Percentiles rank a stretch among this genome's conserved stretches.
Evolutionary conservation across 2,329 filamentous ascomycete species (phyloP).

Genomic region (Tolypocladium endophyticum): DNA sequence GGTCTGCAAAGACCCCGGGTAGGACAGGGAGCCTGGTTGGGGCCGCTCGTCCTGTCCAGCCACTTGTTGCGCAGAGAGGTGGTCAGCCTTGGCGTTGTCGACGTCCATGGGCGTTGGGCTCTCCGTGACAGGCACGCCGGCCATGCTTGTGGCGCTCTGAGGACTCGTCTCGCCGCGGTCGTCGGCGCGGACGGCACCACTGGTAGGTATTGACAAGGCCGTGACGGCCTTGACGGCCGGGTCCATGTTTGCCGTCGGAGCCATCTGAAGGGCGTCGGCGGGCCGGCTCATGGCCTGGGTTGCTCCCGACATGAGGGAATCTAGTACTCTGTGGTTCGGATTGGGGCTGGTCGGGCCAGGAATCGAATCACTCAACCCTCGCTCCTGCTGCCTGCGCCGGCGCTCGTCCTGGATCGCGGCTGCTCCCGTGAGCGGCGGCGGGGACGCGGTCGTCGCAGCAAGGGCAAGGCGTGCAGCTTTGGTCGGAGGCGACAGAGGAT

Average conservation of each 20-base stretch:
- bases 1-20: constrained; percentile 40
- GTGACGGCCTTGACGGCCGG: constrained; percentile 25
- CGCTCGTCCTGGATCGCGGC: constrained; percentile 44
- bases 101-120: constrained; percentile 46
- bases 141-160: constrained; percentile 32
- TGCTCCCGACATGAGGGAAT: constrained; percentile 42
- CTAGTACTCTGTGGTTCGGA: constrained; percentile 40
- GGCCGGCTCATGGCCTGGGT: constrained; percentile 44
- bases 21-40: constrained; percentile 41
- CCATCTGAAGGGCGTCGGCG: constrained; percentile 37
- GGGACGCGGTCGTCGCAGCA: constrained; percentile 29
- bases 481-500: constrained; percentile 36
- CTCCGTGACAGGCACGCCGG: constrained; percentile 32
- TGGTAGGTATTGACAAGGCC: constrained; percentile 20
- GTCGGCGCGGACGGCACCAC: constrained; percentile 22
- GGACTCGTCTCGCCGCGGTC: constrained; percentile 31
- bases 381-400: constrained; percentile 29
- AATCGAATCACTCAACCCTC: constrained; percentile 23
- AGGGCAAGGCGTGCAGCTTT: constrained; percentile 42
- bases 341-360: constrained; percentile 39
- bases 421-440: constrained; percentile 39
- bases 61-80: constrained; percentile 26
- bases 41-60: constrained; percentile 40
- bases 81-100: constrained; percentile 30
- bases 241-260: constrained; percentile 33